A percentile compares a stretch with the other conserved stretches of the same genome.
These are phyloP conservation scores for Neocucurbitaria cava DNA, from an alignment of 2,329 filamentous ascomycete species.

Conservation along the genomic window DNA sequence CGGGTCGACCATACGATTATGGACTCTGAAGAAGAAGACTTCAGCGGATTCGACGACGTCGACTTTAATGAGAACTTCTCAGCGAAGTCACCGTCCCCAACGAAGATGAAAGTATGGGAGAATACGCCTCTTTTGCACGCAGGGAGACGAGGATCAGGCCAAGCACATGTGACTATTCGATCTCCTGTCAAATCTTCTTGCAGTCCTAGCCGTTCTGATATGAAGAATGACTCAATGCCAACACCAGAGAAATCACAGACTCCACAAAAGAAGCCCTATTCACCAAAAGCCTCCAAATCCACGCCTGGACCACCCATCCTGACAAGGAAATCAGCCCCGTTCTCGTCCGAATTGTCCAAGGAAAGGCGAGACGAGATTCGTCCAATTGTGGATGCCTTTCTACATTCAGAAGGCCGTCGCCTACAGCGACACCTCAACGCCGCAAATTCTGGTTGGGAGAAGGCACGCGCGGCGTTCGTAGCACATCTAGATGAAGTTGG, in stretches of 20 bases:
- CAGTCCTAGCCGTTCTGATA: constrained; percentile 21
- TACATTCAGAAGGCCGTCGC: constrained; percentile 30
- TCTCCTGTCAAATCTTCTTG: constrained; percentile 35
- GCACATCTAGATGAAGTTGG: constrained; percentile 35
- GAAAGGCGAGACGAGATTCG: constrained; percentile 30
- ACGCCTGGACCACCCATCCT: constrained; percentile 2
- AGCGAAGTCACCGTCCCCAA: constrained; percentile 15
- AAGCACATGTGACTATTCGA: constrained; percentile 27
- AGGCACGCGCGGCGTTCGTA: constrained; percentile 32
- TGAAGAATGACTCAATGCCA: constrained; percentile 22
- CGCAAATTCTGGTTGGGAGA: constrained; percentile 34
- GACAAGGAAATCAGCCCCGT: constrained; percentile 7
- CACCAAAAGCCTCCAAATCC: constrained; percentile 18
- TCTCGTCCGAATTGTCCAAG: constrained; percentile 37
- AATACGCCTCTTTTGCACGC: constrained; percentile 20
- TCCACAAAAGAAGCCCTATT: constrained; percentile 8
- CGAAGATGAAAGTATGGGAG: constrained; percentile 13
- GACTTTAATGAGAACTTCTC: constrained; percentile 24
- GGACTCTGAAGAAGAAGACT: constrained; percentile 44
- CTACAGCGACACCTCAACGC: constrained; percentile 33
- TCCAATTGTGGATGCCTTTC: constrained; percentile 30
- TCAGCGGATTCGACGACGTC: constrained; percentile 35
- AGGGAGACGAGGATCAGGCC: constrained; percentile 8
- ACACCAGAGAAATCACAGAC: constrained; percentile 29
- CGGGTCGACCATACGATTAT: constrained; percentile 30